A percentile compares a stretch with the other conserved stretches of the same genome.
phyloP scores from a whole-genome alignment of 495 filamentous ascomycete genomes.

The Penicillium maclennaniae region DNA sequence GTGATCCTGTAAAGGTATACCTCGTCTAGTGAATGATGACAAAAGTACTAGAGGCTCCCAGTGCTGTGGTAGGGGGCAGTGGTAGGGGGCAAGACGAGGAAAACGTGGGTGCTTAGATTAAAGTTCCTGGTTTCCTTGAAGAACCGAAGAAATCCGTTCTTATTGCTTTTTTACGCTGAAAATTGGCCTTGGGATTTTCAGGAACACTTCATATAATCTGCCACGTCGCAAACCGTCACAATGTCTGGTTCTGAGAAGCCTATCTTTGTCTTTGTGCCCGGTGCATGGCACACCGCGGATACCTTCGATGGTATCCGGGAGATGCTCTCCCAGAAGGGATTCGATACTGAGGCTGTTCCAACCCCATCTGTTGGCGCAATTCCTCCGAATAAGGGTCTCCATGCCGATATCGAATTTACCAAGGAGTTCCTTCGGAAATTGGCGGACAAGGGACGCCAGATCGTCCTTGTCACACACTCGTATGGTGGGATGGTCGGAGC shows the following conservation, averaged over 20 bases:
- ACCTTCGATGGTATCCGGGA: constrained; percentile 11
- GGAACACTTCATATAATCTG: no score
- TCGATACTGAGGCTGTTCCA: constrained; percentile 7
- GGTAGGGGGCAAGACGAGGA: no score
- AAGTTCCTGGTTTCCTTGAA: no score
- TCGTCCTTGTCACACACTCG: constrained; percentile 40
- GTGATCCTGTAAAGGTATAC: neutral
- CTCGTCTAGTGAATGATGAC: no score
- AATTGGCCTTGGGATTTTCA: no score
- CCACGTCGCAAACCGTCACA: neutral
- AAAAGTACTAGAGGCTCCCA: no score
- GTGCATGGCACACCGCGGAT: constrained; percentile 17
- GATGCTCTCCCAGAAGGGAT: constrained; percentile 2
- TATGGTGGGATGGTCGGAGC: constrained; percentile 37
- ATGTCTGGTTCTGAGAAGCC: neutral
- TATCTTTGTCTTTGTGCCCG: constrained; percentile 18
- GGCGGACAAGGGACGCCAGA: constrained; percentile 1
- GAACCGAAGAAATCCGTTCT: no score
- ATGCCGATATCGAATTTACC: constrained; percentile 14
- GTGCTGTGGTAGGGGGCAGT: no score
- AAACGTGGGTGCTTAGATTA: no score
- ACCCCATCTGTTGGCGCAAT: constrained; percentile 10
- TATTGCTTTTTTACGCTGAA: no score
- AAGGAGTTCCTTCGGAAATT: constrained; percentile 1
- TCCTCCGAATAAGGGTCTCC: constrained; percentile 7